Evolutionary conservation across 192 early-diverging fungal genomes (phyloP).

Genomic region (Backusella tarrabulga): DNA sequence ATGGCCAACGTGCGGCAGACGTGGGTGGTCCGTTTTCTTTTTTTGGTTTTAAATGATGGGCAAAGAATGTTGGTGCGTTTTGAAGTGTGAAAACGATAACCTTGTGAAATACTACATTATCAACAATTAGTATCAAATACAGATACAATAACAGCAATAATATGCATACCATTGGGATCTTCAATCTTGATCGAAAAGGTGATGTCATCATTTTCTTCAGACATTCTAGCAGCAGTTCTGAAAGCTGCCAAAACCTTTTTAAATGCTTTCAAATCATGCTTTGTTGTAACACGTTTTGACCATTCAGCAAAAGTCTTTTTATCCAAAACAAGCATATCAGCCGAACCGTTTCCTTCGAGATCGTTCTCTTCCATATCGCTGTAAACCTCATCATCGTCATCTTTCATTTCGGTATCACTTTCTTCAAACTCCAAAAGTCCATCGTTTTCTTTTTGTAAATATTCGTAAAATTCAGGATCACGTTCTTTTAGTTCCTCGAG

Average conservation of each 20-base stretch:
- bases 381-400: slow-evolving; percentile 28
- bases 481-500: slow-evolving; percentile 80
- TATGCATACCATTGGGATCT: slow-evolving; percentile 37
- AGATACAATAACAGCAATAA: neutral
- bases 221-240: slow-evolving; percentile 75
- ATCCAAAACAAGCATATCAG: slow-evolving; percentile 54
- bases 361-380: slow-evolving; percentile 5
- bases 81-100: slow-evolving; percentile 74
- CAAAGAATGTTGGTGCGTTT: slow-evolving; percentile 65
- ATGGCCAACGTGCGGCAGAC: slow-evolving; percentile 63
- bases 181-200: slow-evolving; percentile 71
- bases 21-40: slow-evolving; percentile 32
- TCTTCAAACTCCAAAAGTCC: slow-evolving; percentile 80
- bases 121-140: neutral
- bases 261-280: slow-evolving; percentile 65
- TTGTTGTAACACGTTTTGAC: slow-evolving; percentile 58
- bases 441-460: slow-evolving; percentile 82
- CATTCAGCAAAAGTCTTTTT: slow-evolving; percentile 73
- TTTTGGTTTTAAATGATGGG: slow-evolving; percentile 56
- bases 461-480: slow-evolving; percentile 94
- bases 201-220: slow-evolving; percentile 58
- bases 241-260: slow-evolving; percentile 82
- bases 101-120: slow-evolving; percentile 72
- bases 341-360: slow-evolving; percentile 10
- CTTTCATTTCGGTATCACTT: slow-evolving; percentile 46